Evolutionary conservation across 2,329 filamentous ascomycete genomes (phyloP).

Genomic region (Decorospora gaudefroyi): DNA sequence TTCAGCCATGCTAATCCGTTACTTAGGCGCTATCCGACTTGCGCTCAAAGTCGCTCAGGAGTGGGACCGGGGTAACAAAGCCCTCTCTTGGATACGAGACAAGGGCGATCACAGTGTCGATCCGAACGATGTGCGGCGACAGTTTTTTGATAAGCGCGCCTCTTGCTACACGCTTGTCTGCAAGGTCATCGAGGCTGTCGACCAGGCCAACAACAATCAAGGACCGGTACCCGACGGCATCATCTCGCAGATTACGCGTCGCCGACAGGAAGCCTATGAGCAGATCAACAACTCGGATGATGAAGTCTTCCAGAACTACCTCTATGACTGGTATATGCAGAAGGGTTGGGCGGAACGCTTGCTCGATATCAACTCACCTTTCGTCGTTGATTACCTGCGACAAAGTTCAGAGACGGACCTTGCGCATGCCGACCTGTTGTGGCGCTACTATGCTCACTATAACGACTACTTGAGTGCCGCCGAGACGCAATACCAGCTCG

Average conservation of each 20-base stretch:
- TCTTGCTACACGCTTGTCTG: conserved; percentile 88
- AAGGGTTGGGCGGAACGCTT: conserved; percentile 85
- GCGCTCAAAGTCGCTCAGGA: conserved; percentile 81
- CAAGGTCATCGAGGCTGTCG: conserved; percentile 75
- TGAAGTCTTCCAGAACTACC: conserved; percentile 90
- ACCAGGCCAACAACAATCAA: conserved; percentile 68
- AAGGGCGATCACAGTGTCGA: conserved; percentile 73
- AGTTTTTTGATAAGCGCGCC: conserved; percentile 71
- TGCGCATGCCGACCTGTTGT: conserved; percentile 85
- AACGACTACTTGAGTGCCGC: conserved; percentile 85
- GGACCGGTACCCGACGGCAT: conserved; percentile 78
- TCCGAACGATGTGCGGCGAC: conserved; percentile 66
- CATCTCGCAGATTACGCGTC: conserved; percentile 73
- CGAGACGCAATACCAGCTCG: conserved; percentile 80
- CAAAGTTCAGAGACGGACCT: conserved; percentile 73
- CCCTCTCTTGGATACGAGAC: conserved; percentile 85
- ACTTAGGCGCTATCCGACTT: conserved; percentile 75
- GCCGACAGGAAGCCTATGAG: conserved; percentile 84
- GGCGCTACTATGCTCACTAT: conserved; percentile 87
- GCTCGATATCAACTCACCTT: conserved; percentile 79
- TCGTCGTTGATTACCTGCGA: conserved; percentile 83
- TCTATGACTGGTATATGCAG: conserved; percentile 97
- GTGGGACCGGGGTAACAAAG: conserved; percentile 83
- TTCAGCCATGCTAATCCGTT: conserved; percentile 7
- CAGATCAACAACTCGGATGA: conserved; percentile 88